phyloP scores from a whole-genome alignment of 2,329 filamentous ascomycete genomes.

The Curvularia sp. region DNA sequence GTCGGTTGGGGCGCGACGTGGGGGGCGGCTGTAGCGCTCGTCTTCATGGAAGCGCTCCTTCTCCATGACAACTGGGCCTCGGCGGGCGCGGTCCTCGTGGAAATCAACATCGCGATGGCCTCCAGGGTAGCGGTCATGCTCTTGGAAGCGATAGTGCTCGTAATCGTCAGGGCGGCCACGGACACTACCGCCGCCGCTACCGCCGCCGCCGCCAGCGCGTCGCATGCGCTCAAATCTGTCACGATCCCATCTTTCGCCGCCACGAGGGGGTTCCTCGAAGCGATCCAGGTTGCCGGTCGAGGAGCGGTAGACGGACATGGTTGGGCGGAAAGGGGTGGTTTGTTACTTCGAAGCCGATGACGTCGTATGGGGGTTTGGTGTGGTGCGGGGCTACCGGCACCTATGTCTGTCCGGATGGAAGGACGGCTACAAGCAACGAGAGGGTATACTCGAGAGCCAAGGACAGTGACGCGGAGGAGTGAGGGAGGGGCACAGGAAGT shows the following conservation, averaged over 20 bases:
- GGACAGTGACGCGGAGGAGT: constrained; percentile 5
- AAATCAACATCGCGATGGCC: constrained; percentile 53
- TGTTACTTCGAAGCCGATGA: constrained; percentile 8
- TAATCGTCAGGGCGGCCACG: constrained; percentile 44
- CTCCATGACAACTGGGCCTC: constrained; percentile 48
- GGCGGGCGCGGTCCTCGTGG: constrained; percentile 53
- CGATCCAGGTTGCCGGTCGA: constrained; percentile 55
- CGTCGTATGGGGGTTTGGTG: constrained; percentile 20
- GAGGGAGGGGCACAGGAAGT: constrained; percentile 14
- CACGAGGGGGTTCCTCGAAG: constrained; percentile 48
- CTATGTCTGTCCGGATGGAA: constrained; percentile 13
- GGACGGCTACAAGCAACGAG: constrained; percentile 6
- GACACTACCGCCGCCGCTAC: constrained; percentile 6
- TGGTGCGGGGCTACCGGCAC: constrained; percentile 29
- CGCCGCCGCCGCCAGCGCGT: constrained; percentile 18
- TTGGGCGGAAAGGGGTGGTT: constrained; percentile 15
- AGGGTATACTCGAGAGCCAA: constrained; percentile 6
- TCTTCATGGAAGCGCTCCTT: constrained; percentile 64
- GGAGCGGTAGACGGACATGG: constrained; percentile 44
- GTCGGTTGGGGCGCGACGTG: constrained; percentile 51
- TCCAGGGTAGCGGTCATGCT: constrained; percentile 54
- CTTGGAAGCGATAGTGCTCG: constrained; percentile 51
- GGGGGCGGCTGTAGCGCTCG: constrained; percentile 54
- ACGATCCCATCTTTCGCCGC: constrained; percentile 57
- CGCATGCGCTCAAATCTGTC: constrained; percentile 58